These are phyloP conservation scores for Cyberlindnera mrakii DNA, from an alignment of 805 yeast genomes.

Conservation along the genomic window DNA sequence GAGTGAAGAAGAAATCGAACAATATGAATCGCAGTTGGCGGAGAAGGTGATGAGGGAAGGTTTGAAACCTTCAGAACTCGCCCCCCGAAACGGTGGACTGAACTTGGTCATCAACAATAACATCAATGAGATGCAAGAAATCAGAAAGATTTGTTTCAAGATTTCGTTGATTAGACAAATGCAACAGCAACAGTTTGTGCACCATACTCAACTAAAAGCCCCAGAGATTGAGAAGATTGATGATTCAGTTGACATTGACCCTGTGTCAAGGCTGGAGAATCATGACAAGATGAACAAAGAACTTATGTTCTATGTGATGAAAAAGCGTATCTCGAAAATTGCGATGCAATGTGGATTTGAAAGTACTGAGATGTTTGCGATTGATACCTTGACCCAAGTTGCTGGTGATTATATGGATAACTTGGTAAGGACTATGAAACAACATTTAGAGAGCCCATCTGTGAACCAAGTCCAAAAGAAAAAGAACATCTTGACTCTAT, in stretches of 20 bases:
- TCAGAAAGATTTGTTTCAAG: conserved; percentile 82
- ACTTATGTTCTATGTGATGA: conserved; percentile 59
- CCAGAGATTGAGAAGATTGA: conserved; percentile 58
- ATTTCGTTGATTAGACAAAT: conserved; percentile 82
- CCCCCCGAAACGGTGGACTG: conserved; percentile 48
- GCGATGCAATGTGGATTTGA: conserved; percentile 94
- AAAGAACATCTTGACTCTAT: conserved; percentile 49
- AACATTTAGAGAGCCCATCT: conserved; percentile 60
- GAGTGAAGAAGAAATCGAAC: conserved; percentile 39
- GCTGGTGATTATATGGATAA: conserved; percentile 78
- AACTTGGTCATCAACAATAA: conserved; percentile 57
- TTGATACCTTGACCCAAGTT: conserved; percentile 72
- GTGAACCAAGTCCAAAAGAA: conserved; percentile 25
- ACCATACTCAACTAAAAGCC: conserved; percentile 64
- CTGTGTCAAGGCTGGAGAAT: conserved; percentile 66
- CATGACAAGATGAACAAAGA: conserved; percentile 58
- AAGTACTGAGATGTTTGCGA: conserved; percentile 68
- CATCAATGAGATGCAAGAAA: conserved; percentile 76
- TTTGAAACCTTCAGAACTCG: conserved; percentile 33
- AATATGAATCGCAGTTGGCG: conserved; percentile 38
- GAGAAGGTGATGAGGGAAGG: conserved; percentile 33
- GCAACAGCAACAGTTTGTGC: conserved; percentile 77
- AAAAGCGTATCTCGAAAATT: conserved; percentile 66
- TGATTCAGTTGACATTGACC: conserved; percentile 70
- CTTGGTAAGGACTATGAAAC: conserved; percentile 61